phyloP scores from a whole-genome alignment of 179 eudicot genomes.

The Sideroxylon spinosum region DNA sequence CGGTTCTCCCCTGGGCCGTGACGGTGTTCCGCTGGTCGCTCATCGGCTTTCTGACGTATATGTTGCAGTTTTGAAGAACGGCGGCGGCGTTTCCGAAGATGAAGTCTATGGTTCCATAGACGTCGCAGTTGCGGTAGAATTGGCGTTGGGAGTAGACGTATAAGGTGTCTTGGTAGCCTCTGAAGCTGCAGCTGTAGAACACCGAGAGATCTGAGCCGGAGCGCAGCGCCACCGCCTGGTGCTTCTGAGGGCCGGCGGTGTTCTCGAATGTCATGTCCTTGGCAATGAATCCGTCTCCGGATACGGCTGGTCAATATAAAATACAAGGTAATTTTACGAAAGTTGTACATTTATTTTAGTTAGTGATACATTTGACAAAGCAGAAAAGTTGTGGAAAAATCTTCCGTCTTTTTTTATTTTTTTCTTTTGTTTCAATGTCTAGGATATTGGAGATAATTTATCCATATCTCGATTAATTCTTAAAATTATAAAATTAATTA shows the following conservation, averaged over 20 bases:
- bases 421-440: too few relatives aligned
- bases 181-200: constrained; percentile 35
- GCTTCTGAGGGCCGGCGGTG: constrained; percentile 45
- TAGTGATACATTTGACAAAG: too few relatives aligned
- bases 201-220: constrained; percentile 39
- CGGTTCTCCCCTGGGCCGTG: constrained; percentile 38
- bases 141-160: constrained; percentile 34
- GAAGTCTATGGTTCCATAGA: constrained; percentile 37
- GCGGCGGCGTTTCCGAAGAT: constrained; percentile 38
- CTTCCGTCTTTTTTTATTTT: too few relatives aligned
- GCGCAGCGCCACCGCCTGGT: constrained; percentile 48
- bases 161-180: constrained; percentile 48
- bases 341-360: too few relatives aligned
- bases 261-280: constrained; percentile 40
- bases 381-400: too few relatives aligned
- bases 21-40: constrained; percentile 29
- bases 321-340: not conserved
- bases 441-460: too few relatives aligned
- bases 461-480: too few relatives aligned
- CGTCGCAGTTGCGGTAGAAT: constrained; percentile 32
- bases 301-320: constrained; percentile 19
- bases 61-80: constrained; percentile 32
- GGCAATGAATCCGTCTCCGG: constrained; percentile 32
- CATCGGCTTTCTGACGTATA: constrained; percentile 33
- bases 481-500: too few relatives aligned